phyloP scores from a whole-genome alignment of 176 grass and related monocot genomes.

The Triticum aestivum region IWGSC_CS_RefSeq_v2.1 NC_057805.1:396603321-396603820 shows the following conservation, averaged over 20 bases:
- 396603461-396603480: neutral
- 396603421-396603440: neutral
- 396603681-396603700: constrained; percentile 30
- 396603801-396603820: neutral
- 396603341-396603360: neutral
- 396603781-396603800: neutral
- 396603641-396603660: neutral
- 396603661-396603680: neutral
- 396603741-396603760: neutral
- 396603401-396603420: neutral
- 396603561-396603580: neutral
- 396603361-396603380: neutral
- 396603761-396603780: neutral
- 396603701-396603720: neutral
- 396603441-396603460: neutral
- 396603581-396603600: neutral
- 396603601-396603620: neutral
- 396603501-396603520: neutral
- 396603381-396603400: neutral
- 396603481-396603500: neutral
- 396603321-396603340: neutral
- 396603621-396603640: neutral
- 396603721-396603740: neutral
- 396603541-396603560: neutral
- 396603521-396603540: neutral